Conservation (phyloP, 2,329 filamentous ascomycete genomes). For the Colletotrichum godetiae region DNA sequence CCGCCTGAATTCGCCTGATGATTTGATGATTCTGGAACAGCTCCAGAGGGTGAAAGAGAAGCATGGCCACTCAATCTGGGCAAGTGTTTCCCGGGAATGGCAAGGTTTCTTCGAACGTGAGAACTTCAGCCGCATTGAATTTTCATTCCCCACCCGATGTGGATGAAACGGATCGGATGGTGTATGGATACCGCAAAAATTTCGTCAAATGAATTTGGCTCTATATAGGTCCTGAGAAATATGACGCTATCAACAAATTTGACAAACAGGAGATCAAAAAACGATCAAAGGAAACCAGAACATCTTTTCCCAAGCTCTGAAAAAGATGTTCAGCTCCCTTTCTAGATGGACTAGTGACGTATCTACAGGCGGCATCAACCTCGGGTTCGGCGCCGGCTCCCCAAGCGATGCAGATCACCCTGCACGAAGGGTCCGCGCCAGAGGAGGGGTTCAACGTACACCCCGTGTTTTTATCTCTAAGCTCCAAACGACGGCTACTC, state of each 20-base stretch:
- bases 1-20: constrained; percentile 14
- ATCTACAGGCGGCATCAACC: background rate
- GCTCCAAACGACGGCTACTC: background rate
- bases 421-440: background rate
- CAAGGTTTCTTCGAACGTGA: constrained; percentile 12
- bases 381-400: background rate
- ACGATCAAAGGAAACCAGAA: constrained; percentile 6
- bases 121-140: background rate
- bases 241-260: background rate
- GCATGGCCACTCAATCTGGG: background rate
- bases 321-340: background rate
- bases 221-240: background rate
- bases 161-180: background rate
- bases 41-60: background rate
- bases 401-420: background rate
- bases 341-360: background rate
- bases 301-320: background rate
- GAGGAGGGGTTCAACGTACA: too few relatives aligned
- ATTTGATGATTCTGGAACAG: constrained; percentile 1
- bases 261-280: background rate
- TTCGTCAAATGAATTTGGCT: background rate
- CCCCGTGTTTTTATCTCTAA: background rate
- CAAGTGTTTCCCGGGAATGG: constrained; percentile 4
- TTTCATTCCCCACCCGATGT: background rate
- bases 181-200: background rate